Percentiles rank a stretch among this genome's conserved stretches.
Evolutionary conservation across 2,329 filamentous ascomycete genomes (phyloP).

Genomic region (Ciborinia camelliae): DNA sequence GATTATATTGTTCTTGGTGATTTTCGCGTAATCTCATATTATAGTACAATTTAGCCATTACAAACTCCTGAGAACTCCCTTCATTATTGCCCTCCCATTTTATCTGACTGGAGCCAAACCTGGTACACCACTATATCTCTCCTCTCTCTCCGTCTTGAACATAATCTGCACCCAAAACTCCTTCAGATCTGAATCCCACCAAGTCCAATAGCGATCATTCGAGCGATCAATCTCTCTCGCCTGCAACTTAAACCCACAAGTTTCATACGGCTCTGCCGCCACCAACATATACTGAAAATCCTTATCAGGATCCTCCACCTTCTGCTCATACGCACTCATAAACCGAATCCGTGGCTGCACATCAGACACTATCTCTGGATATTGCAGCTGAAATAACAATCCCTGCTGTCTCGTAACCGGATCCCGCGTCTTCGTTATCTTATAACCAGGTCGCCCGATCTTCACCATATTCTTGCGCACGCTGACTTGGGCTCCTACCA

Average conservation of each 20-base stretch:
- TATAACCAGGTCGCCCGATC: constrained; percentile 94
- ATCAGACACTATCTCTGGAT: constrained; percentile 79
- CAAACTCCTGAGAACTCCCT: constrained; percentile 16
- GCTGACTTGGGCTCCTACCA: constrained; percentile 60
- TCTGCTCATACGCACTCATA: constrained; percentile 97
- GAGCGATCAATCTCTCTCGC: constrained; percentile 87
- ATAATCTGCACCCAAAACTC: constrained; percentile 98
- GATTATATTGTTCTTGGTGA: neutral
- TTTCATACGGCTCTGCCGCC: constrained; percentile 97
- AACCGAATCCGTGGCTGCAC: constrained; percentile 83
- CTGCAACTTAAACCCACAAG: constrained; percentile 93
- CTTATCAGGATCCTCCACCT: constrained; percentile 90
- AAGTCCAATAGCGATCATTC: constrained; percentile 85
- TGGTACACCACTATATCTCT: constrained; percentile 70
- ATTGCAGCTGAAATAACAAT: constrained; percentile 92
- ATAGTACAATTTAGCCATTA: constrained; percentile 18
- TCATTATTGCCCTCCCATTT: constrained; percentile 12
- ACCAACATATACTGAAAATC: constrained; percentile 92
- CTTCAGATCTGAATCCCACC: constrained; percentile 93
- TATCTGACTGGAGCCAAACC: constrained; percentile 46
- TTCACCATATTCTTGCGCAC: constrained; percentile 84
- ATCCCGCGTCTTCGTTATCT: constrained; percentile 94
- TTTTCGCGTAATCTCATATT: constrained; percentile 5
- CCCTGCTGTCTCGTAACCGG: constrained; percentile 85
- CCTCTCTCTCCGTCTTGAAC: constrained; percentile 97